Percentiles rank a stretch among this genome's conserved stretches.
Conservation (phyloP, 2,329 filamentous ascomycete species). For the Lizonia empirigonia region DNA sequence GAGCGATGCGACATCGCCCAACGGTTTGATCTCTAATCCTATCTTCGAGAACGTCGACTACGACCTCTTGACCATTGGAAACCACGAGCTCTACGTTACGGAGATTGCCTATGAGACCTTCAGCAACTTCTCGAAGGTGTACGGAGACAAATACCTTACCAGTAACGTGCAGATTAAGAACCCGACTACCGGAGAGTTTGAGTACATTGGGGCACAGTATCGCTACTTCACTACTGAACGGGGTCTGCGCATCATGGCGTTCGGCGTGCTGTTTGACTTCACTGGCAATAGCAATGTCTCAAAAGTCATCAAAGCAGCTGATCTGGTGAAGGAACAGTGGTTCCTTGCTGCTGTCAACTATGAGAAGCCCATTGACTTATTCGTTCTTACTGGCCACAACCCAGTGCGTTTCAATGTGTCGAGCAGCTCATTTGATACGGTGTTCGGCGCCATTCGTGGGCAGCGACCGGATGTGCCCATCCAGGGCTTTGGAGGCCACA, state of each 20-base stretch:
- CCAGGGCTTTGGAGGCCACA: constrained; percentile 69
- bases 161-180: constrained; percentile 60
- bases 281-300: constrained; percentile 65
- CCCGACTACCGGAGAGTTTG: constrained; percentile 50
- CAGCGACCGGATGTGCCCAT: constrained; percentile 63
- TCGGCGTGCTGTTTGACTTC: constrained; percentile 58
- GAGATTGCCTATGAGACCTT: constrained; percentile 68
- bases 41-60: constrained; percentile 61
- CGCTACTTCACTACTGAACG: constrained; percentile 58
- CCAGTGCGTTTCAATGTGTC: constrained; percentile 57
- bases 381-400: constrained; percentile 69
- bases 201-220: constrained; percentile 56
- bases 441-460: constrained; percentile 65
- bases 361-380: constrained; percentile 65
- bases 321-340: constrained; percentile 62
- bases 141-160: constrained; percentile 60
- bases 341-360: constrained; percentile 63
- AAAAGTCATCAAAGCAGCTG: constrained; percentile 62
- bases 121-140: constrained; percentile 63
- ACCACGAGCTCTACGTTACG: constrained; percentile 69
- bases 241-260: constrained; percentile 59
- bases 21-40: constrained; percentile 61
- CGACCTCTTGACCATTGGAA: constrained; percentile 62
- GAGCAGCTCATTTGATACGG: constrained; percentile 53
- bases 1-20: constrained; percentile 64